Evolutionary conservation across 768 basidiomycete species (phyloP), one percentile per base, ranked within the genome.

Genomic region (Lyophyllum decastes): DNA sequence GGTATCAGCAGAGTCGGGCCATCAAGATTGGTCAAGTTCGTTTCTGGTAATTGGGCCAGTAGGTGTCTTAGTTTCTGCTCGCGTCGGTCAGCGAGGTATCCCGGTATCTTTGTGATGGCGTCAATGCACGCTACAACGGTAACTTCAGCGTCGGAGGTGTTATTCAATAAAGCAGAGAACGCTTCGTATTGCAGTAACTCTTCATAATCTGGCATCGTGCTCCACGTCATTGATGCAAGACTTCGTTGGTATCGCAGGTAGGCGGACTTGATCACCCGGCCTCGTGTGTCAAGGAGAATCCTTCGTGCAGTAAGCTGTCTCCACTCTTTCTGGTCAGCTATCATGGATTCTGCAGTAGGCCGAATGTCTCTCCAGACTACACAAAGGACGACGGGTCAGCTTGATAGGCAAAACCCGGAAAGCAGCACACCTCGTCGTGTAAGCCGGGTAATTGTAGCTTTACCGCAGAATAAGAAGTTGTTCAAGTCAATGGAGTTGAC

Each of bases 351-450:
- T 17, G 40, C 12, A 3, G 10, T 22, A n/a, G 52, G 7, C 19
- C 21, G 27, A 17, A 53, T n/a, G 9, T 46, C 22, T 53, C 52
- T 53, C 52, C 52, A 53, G 21, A 33, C 52, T 53, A n/a, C n/a
- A n/a, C n/a, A n/a, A n/a, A 17, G 4, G 22, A 26, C 8, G 3
- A 40, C 25, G 16, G 14, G 24, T 43, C 16, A 21, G 9, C 4
- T 5, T 10, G 40, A 5, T 41, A 19, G n/a, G 7, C 43, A 41
- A 27, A 14, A 43, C 7, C 14, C 16, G 22, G 4, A 43, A 26
- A 14, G 2, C 12, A 3, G 27, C 33, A 10, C 27, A 52, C 51
- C 51, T 26, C 24, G 34, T 5, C 51, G 51, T 17, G 51, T 52
- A 10, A 52, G 35, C 17, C 51, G 22, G 22, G 21, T 35, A 41